These are phyloP conservation scores for Zelonia costaricensis DNA, from an alignment of 208 protist species.

Conservation along the genomic window DNA sequence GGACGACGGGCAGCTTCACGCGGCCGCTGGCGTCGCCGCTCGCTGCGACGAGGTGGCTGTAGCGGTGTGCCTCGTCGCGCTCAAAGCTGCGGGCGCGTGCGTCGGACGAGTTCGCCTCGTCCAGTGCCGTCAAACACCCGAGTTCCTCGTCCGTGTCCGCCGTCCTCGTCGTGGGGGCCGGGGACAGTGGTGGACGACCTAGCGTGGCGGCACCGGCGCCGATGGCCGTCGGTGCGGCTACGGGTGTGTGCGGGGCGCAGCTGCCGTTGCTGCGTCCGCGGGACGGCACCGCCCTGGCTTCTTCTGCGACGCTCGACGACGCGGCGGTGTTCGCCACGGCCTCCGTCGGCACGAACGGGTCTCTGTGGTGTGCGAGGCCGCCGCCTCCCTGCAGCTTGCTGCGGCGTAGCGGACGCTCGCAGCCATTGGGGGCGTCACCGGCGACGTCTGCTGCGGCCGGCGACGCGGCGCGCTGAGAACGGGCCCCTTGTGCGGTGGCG, in stretches of 20 bases:
- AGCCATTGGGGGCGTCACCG: no score
- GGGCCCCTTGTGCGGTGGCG: not conserved
- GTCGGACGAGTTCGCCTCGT: not conserved
- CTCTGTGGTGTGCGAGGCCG: no score
- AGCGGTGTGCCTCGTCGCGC: constrained; percentile 34
- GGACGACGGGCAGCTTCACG: not conserved
- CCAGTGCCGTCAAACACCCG: not conserved
- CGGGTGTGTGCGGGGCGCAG: not conserved
- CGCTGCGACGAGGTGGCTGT: constrained; percentile 20
- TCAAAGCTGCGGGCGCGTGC: constrained; percentile 34
- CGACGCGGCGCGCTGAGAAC: not conserved
- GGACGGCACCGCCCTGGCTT: no score
- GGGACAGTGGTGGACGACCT: constrained; percentile 10
- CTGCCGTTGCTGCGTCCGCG: not conserved
- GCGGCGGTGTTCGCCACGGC: no score
- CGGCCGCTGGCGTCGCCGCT: not conserved
- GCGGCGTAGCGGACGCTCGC: no score
- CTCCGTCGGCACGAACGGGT: no score
- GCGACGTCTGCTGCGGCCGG: no score
- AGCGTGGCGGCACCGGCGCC: not conserved
- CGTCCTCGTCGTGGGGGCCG: not conserved
- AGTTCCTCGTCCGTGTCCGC: not conserved
- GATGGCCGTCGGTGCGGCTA: not conserved
- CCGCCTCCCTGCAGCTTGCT: no score
- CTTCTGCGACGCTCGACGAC: no score